These are phyloP conservation scores for Bipolaris oryzae DNA, from an alignment of 2,329 filamentous ascomycete species.

Conservation along the genomic window DNA sequence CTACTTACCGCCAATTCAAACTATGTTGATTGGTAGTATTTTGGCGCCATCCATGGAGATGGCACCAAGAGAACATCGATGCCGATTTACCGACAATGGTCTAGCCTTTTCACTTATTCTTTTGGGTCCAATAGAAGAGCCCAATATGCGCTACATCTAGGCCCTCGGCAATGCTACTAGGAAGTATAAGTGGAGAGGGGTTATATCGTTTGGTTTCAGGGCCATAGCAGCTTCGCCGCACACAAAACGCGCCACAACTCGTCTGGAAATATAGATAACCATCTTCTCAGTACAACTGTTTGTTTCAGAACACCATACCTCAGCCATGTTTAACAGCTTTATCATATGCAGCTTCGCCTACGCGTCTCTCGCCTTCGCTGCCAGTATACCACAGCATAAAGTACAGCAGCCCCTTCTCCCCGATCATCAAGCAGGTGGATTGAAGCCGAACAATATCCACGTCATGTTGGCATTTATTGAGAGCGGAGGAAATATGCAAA, in stretches of 20 bases:
- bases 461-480: slow-evolving; percentile 25
- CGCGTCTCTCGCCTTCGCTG: slow-evolving; percentile 2
- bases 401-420: slow-evolving; percentile 15
- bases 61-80: background rate
- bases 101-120: background rate
- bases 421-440: background rate
- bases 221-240: background rate
- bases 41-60: background rate
- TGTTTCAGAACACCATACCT: background rate
- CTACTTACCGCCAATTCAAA: too few relatives aligned
- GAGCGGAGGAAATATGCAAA: slow-evolving; percentile 15
- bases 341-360: slow-evolving; percentile 4
- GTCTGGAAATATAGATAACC: background rate
- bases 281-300: background rate
- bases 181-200: background rate
- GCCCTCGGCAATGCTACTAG: background rate
- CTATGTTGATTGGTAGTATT: background rate
- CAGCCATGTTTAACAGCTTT: slow-evolving; percentile 6
- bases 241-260: background rate
- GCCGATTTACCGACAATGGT: background rate
- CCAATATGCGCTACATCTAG: background rate
- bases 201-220: background rate
- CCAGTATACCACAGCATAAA: slow-evolving; percentile 12
- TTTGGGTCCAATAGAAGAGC: background rate
- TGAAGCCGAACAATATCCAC: background rate